phyloP scores from a whole-genome alignment of 2,329 filamentous ascomycete species.

The Talaromyces sp. region DNA sequence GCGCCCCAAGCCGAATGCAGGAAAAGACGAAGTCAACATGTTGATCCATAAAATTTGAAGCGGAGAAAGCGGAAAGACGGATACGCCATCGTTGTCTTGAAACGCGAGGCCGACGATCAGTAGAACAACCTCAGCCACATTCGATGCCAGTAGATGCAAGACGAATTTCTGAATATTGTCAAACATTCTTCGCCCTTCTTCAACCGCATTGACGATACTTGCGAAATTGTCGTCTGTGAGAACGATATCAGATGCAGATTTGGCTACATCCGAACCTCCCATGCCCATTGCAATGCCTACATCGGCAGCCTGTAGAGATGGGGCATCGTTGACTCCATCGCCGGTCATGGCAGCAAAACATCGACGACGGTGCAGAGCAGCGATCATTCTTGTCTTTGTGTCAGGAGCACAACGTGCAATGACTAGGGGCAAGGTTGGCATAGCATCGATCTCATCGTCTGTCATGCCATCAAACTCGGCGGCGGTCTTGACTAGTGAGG shows the following conservation, averaged over 20 bases:
- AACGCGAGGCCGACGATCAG: conserved; percentile 78
- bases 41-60: conserved; percentile 91
- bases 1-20: conserved; percentile 79
- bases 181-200: conserved; percentile 79
- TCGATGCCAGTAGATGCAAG: conserved; percentile 72
- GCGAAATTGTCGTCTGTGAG: conserved; percentile 81
- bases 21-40: conserved; percentile 81
- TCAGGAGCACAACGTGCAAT: conserved; percentile 80
- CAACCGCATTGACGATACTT: conserved; percentile 76
- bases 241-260: conserved; percentile 65
- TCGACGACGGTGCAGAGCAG: conserved; percentile 73
- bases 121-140: conserved; percentile 79
- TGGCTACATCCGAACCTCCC: conserved; percentile 79
- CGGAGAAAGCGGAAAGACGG: conserved; percentile 80
- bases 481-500: conserved; percentile 54
- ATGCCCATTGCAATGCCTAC: conserved; percentile 88
- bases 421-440: conserved; percentile 74
- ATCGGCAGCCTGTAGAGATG: conserved; percentile 74
- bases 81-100: conserved; percentile 66
- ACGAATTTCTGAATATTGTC: conserved; percentile 89
- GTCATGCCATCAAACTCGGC: conserved; percentile 55
- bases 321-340: conserved; percentile 83
- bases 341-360: conserved; percentile 84
- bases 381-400: conserved; percentile 89
- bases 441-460: conserved; percentile 57